A percentile compares a stretch with the other conserved stretches of the same genome.
Evolutionary conservation across 805 yeast genomes (phyloP).

Genomic region (Metschnikowia peoriensis): DNA sequence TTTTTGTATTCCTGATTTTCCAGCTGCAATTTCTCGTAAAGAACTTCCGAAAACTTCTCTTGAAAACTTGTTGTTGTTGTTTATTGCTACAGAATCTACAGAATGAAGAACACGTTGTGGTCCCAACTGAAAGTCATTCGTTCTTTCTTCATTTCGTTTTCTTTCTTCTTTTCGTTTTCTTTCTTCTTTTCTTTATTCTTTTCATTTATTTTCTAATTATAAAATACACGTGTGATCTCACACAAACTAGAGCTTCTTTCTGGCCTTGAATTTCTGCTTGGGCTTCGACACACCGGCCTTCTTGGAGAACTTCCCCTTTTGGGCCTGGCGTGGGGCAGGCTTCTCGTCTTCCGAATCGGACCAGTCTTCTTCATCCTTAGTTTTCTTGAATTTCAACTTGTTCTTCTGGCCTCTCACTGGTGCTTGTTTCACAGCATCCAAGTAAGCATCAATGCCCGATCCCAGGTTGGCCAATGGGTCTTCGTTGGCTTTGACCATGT

Average conservation of each 20-base stretch:
- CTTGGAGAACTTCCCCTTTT: slow-evolving; percentile 16
- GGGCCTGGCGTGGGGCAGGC: slow-evolving; percentile 7
- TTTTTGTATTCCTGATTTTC: no score
- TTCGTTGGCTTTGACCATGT: slow-evolving; percentile 37
- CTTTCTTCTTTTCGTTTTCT: no score
- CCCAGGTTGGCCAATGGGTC: slow-evolving; percentile 44
- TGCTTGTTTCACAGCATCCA: slow-evolving; percentile 89
- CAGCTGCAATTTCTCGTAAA: no score
- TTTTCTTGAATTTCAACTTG: slow-evolving; percentile 81
- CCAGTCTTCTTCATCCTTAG: slow-evolving; percentile 49
- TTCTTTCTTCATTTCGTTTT: background rate
- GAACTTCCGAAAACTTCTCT: no score
- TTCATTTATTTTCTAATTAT: no score
- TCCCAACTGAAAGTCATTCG: background rate
- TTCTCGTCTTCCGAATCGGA: slow-evolving; percentile 45
- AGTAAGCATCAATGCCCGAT: slow-evolving; percentile 82
- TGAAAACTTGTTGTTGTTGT: no score
- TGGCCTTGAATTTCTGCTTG: slow-evolving; percentile 54
- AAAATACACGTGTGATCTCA: background rate
- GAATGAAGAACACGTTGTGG: no score
- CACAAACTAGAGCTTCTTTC: slow-evolving; percentile 49
- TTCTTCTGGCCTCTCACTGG: slow-evolving; percentile 94
- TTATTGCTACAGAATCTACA: no score
- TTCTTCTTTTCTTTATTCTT: no score
- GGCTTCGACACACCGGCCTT: slow-evolving; percentile 34